These are phyloP conservation scores for Neurospora sp. DNA, from an alignment of 495 filamentous ascomycete genomes.

Conservation along the genomic window DNA sequence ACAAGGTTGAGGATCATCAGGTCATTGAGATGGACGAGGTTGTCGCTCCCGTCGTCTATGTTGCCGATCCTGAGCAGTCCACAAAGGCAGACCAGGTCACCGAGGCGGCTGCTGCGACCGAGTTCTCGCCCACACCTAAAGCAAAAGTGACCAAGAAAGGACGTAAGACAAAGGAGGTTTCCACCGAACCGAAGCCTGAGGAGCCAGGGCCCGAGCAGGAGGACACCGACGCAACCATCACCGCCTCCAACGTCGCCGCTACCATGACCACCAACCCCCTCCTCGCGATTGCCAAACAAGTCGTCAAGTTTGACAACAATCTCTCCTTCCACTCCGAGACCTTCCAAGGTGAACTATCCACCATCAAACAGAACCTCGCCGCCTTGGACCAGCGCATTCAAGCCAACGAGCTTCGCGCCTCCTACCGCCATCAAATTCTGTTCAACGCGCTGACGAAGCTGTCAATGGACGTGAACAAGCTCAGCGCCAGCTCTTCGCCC, in stretches of 20 bases:
- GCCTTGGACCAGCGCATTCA: slow-evolving; percentile 4
- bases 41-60: background rate
- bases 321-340: background rate
- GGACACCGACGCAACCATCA: background rate
- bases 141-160: background rate
- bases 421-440: slow-evolving; percentile 10
- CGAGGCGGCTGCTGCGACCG: background rate
- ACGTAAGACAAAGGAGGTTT: background rate
- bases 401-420: slow-evolving; percentile 5
- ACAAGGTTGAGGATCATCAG: background rate
- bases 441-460: slow-evolving; percentile 15
- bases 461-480: slow-evolving; percentile 1
- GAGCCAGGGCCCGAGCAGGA: background rate
- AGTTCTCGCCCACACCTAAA: background rate
- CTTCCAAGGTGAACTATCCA: background rate
- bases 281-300: background rate
- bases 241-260: background rate
- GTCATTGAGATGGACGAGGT: background rate
- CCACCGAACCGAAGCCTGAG: background rate
- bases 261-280: background rate
- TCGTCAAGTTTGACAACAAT: background rate
- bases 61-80: background rate
- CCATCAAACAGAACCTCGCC: background rate
- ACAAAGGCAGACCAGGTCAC: background rate
- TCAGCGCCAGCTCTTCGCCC: background rate